Conservation (phyloP, 169 alveolate genomes). For the Plasmodium coatneyi region DNA sequence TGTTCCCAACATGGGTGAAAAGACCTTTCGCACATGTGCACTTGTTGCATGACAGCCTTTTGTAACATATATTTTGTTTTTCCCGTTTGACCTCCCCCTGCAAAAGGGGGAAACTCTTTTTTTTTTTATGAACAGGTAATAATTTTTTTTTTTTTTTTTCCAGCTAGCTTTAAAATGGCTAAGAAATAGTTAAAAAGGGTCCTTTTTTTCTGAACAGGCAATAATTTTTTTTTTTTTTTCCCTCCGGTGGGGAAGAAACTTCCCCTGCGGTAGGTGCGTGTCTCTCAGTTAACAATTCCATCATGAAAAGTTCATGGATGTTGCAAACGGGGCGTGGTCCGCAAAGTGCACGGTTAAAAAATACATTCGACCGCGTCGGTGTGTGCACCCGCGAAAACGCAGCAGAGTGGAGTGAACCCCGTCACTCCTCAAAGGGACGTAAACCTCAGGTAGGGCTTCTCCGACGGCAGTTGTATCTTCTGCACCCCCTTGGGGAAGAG, state of each 20-base stretch:
- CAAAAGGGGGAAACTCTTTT: not conserved
- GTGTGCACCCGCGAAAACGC: not conserved
- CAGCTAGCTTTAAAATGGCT: no score
- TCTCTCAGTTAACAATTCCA: not conserved
- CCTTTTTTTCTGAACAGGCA: no score
- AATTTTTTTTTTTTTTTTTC: not conserved
- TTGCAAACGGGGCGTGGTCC: no score
- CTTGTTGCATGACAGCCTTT: not conserved
- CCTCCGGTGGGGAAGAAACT: not conserved
- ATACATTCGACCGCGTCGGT: not conserved
- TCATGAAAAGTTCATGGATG: not conserved
- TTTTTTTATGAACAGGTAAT: no score
- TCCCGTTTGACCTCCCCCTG: not conserved
- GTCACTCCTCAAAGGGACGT: not conserved
- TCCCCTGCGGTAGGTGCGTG: not conserved
- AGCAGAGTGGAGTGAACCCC: not conserved
- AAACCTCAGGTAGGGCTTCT: constrained; percentile 66
- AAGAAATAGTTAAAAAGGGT: no score
- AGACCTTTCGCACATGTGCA: not conserved
- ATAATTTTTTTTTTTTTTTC: not conserved
- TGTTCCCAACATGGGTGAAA: not conserved
- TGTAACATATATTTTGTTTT: not conserved
- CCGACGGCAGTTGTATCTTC: constrained; percentile 43
- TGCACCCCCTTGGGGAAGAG: constrained; percentile 75
- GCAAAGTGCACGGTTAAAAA: not conserved